phyloP scores from a whole-genome alignment of 1,284 basidiomycete genomes.

The Boletellus deceptivus region DNA sequence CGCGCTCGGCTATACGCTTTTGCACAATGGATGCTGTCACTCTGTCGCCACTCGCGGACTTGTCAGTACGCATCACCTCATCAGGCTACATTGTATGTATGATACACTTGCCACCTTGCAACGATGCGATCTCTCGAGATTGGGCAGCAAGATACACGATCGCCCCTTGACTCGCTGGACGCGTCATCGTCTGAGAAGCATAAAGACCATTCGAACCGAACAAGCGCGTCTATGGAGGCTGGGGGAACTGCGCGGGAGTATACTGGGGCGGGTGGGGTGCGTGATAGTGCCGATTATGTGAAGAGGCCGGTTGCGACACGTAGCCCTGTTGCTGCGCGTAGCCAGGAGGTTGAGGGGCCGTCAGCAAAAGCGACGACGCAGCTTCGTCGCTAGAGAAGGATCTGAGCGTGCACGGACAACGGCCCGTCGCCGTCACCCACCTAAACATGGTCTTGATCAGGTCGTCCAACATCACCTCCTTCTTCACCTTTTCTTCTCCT shows the following conservation, averaged over 20 bases:
- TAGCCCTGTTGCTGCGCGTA: slow-evolving; percentile 13
- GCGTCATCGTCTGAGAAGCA: no score
- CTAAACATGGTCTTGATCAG: slow-evolving; percentile 52
- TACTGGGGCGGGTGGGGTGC: slow-evolving; percentile 12
- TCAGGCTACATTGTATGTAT: not conserved
- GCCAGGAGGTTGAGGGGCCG: slow-evolving; percentile 3
- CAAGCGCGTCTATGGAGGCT: slow-evolving; percentile 10
- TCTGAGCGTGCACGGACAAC: not conserved
- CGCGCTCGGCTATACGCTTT: no score
- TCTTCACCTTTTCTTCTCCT: slow-evolving; percentile 47
- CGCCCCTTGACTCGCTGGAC: no score
- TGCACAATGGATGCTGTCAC: not conserved
- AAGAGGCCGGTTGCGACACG: slow-evolving; percentile 8
- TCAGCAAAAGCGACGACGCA: slow-evolving; percentile 16
- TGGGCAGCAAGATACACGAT: no score
- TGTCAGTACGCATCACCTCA: not conserved
- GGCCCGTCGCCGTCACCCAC: slow-evolving; percentile 34
- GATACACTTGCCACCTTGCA: not conserved
- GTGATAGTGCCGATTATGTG: slow-evolving; percentile 13
- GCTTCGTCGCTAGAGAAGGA: slow-evolving; percentile 31
- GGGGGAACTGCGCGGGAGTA: slow-evolving; percentile 13
- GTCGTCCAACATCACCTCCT: slow-evolving; percentile 55
- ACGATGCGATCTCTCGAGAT: no score
- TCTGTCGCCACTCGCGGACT: not conserved
- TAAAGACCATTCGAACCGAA: not conserved